Conservation (phyloP, 2,329 filamentous ascomycete species). For the Microsporum canis region DNA sequence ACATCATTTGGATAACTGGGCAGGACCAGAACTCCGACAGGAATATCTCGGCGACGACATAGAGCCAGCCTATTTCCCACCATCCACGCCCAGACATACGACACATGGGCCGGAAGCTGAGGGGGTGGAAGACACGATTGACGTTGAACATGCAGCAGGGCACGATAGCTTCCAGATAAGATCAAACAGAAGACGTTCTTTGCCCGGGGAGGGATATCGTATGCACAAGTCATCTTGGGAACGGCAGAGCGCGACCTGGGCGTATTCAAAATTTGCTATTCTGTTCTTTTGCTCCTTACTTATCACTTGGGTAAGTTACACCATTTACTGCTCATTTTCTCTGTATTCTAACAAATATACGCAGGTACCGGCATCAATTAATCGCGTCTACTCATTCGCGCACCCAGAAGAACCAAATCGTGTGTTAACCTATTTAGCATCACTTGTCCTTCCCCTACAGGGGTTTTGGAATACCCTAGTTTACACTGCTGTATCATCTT, state of each 20-base stretch:
- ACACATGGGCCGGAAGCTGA: not conserved
- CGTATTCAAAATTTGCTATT: slow-evolving; percentile 31
- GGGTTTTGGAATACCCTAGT: slow-evolving; percentile 78
- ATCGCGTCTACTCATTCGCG: slow-evolving; percentile 60
- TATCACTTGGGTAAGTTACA: slow-evolving; percentile 29
- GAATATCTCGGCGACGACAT: not conserved
- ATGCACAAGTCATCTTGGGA: slow-evolving; percentile 18
- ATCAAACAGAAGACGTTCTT: not conserved
- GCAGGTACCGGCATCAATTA: slow-evolving; percentile 53
- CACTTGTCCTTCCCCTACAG: slow-evolving; percentile 66
- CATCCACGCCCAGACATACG: not conserved
- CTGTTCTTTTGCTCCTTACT: slow-evolving; percentile 33
- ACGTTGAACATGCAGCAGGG: not conserved
- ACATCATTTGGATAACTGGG: not conserved
- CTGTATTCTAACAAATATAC: not conserved
- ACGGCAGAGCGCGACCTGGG: slow-evolving; percentile 28
- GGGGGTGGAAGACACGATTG: not conserved
- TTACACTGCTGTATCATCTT: slow-evolving; percentile 54
- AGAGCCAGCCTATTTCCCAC: not conserved
- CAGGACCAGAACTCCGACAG: not conserved
- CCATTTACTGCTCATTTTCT: not conserved
- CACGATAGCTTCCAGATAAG: not conserved
- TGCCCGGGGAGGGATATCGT: not conserved
- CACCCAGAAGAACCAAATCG: slow-evolving; percentile 44
- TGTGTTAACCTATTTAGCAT: slow-evolving; percentile 56